Conservation (phyloP, 306 rosid genomes). For the Prunus mongolica region DNA sequence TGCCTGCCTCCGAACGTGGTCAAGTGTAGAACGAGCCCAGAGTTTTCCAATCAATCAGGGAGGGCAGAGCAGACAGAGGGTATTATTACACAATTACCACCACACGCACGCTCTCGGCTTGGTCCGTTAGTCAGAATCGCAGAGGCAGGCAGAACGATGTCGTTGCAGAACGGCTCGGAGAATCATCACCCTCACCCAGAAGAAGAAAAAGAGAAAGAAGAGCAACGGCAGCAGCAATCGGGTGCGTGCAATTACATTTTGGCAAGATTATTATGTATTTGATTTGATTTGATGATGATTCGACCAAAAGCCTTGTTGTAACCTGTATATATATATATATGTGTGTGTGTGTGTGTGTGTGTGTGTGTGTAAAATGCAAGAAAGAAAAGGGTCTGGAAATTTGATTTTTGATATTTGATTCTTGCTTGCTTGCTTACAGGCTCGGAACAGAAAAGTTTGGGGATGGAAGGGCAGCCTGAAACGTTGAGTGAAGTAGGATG, state of each 20-base stretch:
- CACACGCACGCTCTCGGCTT: not conserved
- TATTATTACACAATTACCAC: too few species aligned
- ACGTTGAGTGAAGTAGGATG: constrained; percentile 56
- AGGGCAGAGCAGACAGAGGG: too few species aligned
- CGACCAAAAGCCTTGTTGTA: not conserved
- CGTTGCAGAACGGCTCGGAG: constrained; percentile 27
- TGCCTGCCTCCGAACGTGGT: too few species aligned
- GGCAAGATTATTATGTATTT: too few species aligned
- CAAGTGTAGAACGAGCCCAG: too few species aligned
- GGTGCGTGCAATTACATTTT: not conserved
- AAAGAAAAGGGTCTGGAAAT: not conserved
- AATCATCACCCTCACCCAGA: constrained; percentile 1
- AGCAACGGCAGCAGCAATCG: constrained; percentile 6
- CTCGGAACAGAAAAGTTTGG: constrained; percentile 6
- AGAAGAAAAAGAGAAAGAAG: constrained; percentile 8
- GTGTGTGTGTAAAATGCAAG: not conserved
- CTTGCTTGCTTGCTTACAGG: constrained; percentile 23
- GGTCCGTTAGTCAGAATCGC: not conserved
- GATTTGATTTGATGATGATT: not conserved
- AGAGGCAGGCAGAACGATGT: constrained; percentile 20
- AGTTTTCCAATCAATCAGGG: too few species aligned
- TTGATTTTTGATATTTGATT: not conserved
- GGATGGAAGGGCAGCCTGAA: constrained; percentile 21
- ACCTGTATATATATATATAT: not conserved
- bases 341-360: not conserved